Evolutionary conservation across 495 filamentous ascomycete genomes (phyloP).

Genomic region (Lindgomyces ingoldianus): DNA sequence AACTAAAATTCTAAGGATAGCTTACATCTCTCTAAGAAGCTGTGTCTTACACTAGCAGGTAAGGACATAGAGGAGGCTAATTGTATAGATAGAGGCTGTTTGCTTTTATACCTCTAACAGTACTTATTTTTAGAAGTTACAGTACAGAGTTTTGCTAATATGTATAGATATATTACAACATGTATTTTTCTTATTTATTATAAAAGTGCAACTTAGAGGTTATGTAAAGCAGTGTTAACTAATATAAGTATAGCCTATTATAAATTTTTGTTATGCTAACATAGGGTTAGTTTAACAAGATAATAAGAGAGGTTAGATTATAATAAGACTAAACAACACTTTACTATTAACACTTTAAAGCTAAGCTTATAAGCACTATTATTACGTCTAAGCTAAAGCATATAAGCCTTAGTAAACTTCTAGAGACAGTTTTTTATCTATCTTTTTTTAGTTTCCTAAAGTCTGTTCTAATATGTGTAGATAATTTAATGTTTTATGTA

Average conservation of each 20-base stretch:
- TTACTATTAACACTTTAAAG: not conserved
- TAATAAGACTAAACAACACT: not conserved
- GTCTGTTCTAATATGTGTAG: not conserved
- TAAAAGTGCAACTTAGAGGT: not conserved
- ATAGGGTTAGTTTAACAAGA: not conserved
- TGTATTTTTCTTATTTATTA: not conserved
- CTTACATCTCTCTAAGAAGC: not conserved
- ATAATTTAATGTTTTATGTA: not conserved
- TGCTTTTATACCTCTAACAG: not conserved
- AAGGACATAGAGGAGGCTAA: not conserved
- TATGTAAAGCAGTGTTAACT: not conserved
- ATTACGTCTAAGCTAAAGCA: not conserved
- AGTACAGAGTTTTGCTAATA: not conserved
- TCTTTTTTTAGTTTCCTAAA: not conserved
- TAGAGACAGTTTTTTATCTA: not conserved
- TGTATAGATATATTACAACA: not conserved
- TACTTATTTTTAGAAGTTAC: not conserved
- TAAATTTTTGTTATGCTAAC: not conserved
- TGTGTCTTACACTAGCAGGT: not conserved
- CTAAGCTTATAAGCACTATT: not conserved
- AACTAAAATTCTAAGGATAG: not conserved
- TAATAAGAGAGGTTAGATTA: not conserved
- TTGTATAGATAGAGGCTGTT: not conserved
- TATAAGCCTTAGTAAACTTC: not conserved
- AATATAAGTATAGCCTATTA: not conserved